phyloP scores from a whole-genome alignment of 345 rosid species.

The Leavenworthia alabamica region DNA sequence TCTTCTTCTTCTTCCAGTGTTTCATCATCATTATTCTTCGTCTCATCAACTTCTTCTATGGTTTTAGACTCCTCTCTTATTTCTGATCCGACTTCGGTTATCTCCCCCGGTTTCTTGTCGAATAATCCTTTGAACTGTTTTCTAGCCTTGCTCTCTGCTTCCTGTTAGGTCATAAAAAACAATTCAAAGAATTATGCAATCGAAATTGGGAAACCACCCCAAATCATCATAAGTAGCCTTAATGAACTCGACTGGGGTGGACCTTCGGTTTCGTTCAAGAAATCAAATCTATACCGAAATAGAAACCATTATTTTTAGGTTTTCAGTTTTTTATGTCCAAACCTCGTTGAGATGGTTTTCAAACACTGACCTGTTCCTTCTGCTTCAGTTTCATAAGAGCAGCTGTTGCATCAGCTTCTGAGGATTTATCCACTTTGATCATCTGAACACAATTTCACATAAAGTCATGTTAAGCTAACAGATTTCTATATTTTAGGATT shows the following conservation, averaged over 20 bases:
- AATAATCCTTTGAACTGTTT: conserved; percentile 91
- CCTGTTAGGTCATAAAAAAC: conserved; percentile 38
- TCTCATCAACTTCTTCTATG: conserved; percentile 28
- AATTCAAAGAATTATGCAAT: neutral
- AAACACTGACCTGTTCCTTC: conserved; percentile 57
- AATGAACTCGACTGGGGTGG: neutral
- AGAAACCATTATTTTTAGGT: neutral
- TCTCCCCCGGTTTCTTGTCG: conserved; percentile 94
- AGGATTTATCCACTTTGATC: conserved; percentile 34
- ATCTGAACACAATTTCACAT: conserved; percentile 20
- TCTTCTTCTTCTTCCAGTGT: conserved; percentile 19
- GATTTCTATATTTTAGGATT: neutral
- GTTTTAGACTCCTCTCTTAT: conserved; percentile 21
- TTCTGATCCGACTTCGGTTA: conserved; percentile 40
- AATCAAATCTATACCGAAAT: neutral
- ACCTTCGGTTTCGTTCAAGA: neutral
- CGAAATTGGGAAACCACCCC: neutral
- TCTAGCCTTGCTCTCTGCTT: conserved; percentile 62
- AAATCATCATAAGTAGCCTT: neutral
- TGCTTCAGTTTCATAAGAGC: conserved; percentile 80
- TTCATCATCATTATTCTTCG: conserved; percentile 8
- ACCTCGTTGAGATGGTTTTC: neutral
- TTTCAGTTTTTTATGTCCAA: neutral
- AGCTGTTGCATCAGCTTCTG: conserved; percentile 35
- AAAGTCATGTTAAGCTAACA: neutral